These are phyloP conservation scores for Teratosphaeria gauchensis DNA, from an alignment of 2,329 filamentous ascomycete species.

Conservation along the genomic window DNA sequence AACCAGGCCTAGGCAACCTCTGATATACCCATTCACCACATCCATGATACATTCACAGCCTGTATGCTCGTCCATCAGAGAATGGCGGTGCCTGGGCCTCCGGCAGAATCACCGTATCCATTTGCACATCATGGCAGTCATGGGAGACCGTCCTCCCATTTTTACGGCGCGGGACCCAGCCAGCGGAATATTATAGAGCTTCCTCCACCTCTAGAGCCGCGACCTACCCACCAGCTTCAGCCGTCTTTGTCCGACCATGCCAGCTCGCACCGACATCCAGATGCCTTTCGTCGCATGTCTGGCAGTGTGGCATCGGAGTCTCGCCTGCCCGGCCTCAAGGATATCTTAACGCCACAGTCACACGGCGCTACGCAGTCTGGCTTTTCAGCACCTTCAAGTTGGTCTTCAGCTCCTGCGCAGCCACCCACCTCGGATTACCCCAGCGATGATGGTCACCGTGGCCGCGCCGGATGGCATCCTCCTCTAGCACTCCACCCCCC, in stretches of 20 bases:
- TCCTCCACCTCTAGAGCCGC: conserved; percentile 19
- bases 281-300: conserved; percentile 10
- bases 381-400: conserved; percentile 3
- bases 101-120: background rate
- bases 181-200: conserved; percentile 8
- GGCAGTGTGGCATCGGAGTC: conserved; percentile 12
- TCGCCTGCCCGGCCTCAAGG: conserved; percentile 20
- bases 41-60: background rate
- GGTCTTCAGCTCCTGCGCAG: background rate
- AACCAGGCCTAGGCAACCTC: background rate
- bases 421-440: conserved; percentile 5
- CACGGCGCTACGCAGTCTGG: conserved; percentile 6
- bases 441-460: conserved; percentile 11
- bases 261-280: conserved; percentile 7
- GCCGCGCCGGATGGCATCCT: conserved; percentile 12
- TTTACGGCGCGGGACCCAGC: background rate
- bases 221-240: conserved; percentile 12
- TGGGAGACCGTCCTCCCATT: background rate
- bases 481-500: conserved; percentile 12
- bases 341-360: conserved; percentile 18
- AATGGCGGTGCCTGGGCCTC: background rate
- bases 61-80: background rate
- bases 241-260: conserved; percentile 11
- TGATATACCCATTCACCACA: background rate
- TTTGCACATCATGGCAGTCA: background rate